These are phyloP conservation scores for Fusarium transvaalense DNA, from an alignment of 2,329 filamentous ascomycete genomes.

Conservation along the genomic window DNA sequence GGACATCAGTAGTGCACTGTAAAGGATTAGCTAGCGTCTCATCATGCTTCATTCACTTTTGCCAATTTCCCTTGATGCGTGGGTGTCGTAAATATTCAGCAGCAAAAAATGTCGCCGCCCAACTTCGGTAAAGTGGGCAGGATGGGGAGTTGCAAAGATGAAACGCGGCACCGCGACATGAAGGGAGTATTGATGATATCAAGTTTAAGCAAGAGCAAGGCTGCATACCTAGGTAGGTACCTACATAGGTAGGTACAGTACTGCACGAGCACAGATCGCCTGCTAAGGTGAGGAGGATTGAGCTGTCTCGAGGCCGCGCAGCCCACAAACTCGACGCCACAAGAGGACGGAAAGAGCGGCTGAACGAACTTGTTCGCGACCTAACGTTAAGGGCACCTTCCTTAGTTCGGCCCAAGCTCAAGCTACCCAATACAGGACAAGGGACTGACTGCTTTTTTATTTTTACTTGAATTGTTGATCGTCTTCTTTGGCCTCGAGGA, in stretches of 20 bases:
- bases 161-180: slow-evolving; percentile 20
- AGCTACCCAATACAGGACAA: slow-evolving; percentile 2
- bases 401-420: slow-evolving; percentile 8
- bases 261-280: neutral
- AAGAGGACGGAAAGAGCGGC: slow-evolving; percentile 29
- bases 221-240: neutral
- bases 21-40: neutral
- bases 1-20: neutral
- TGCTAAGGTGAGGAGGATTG: neutral
- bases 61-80: neutral
- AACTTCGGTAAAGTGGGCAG: slow-evolving; percentile 28
- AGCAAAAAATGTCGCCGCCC: slow-evolving; percentile 3
- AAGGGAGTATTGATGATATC: slow-evolving; percentile 10
- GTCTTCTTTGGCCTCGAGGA: too few relatives aligned
- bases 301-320: neutral
- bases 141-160: slow-evolving; percentile 31
- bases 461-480: neutral
- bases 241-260: neutral
- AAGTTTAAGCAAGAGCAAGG: slow-evolving; percentile 4
- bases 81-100: neutral
- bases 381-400: slow-evolving; percentile 17
- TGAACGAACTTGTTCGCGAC: slow-evolving; percentile 24
- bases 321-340: slow-evolving; percentile 15
- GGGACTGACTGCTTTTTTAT: slow-evolving; percentile 1
- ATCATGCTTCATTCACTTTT: neutral